Percentiles rank a stretch among this genome's conserved stretches.
Evolutionary conservation across 2,329 filamentous ascomycete genomes (phyloP).

Genomic region (Aspergillus hiratsukae): DNA sequence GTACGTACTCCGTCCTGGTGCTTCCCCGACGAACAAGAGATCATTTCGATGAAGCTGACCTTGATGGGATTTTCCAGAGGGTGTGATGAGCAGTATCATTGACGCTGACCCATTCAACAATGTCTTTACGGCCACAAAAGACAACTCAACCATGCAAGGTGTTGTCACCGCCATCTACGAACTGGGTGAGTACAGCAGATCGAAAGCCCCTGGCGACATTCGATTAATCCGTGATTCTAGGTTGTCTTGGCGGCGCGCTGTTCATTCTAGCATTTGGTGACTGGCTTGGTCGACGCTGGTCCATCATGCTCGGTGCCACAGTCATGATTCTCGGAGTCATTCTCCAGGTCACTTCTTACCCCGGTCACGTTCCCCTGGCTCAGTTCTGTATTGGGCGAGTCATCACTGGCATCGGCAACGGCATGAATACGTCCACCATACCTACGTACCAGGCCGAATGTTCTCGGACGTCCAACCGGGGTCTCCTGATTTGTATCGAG

Average conservation of each 20-base stretch:
- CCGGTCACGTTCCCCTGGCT: conserved; percentile 34
- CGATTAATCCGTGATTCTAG: conserved; percentile 2
- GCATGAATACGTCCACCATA: conserved; percentile 53
- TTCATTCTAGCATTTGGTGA: conserved; percentile 35
- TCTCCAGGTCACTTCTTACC: conserved; percentile 33
- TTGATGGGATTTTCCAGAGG: conserved; percentile 17
- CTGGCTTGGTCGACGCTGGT: conserved; percentile 37
- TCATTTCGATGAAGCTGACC: neutral
- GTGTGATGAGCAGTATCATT: conserved; percentile 39
- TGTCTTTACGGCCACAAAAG: conserved; percentile 31
- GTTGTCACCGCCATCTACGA: conserved; percentile 31
- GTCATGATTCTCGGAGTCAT: conserved; percentile 44
- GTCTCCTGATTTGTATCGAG: conserved; percentile 58
- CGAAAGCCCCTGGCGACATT: too few species aligned
- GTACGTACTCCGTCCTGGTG: conserved; percentile 23
- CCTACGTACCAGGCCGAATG: conserved; percentile 53
- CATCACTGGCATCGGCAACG: conserved; percentile 52
- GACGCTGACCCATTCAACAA: conserved; percentile 27
- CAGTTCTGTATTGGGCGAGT: conserved; percentile 52
- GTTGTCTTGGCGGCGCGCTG: conserved; percentile 36
- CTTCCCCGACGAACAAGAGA: neutral
- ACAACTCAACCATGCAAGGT: conserved; percentile 38
- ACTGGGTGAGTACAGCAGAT: conserved; percentile 13
- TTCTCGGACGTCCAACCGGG: conserved; percentile 53
- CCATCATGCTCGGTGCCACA: conserved; percentile 54